Base-by-base conservation (phyloP, 2,329 filamentous ascomycete species). In the Colletotrichum spinosum region DNA sequence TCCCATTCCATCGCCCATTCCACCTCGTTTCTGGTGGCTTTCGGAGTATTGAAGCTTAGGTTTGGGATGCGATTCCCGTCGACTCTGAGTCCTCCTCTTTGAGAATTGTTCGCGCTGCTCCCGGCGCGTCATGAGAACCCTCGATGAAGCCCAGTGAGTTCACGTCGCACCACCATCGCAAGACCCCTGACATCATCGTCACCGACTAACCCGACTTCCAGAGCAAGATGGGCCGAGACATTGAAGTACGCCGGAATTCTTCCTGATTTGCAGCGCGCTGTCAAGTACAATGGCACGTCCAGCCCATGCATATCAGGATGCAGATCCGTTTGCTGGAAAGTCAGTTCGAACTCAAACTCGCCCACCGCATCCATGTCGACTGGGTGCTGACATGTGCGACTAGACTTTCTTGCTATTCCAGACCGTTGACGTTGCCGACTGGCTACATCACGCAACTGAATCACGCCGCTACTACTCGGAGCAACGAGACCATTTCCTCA, bases 271-370 rank as follows among this genome's bases (percentile, higher is more conserved):
- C 88, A 86, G 77, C 83, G 83, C 69, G 87, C 88, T n/a, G 84
- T 92, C 56, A 87, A 84, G 75, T 79, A 85, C 68, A 85, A 88
- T 71, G 85, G 86, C 15, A 76, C 84, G 13, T 77, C 77, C 10
- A 91, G 86, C 72, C 88, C 90, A 53, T 93, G 91, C 75, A 80
- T 89, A 57, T 83, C 88, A 51, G 93, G 93, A 12, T 87, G 94
- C 69, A 89, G 94, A 60, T 97, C 95, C 3, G 86, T 97, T 42
- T 97, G 92, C 78, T 98, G 95, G 95, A 97, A 97, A 88, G 92
- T 91, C 74, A 71, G 59, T 67, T n/a, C 53, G 45, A 10, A 57
- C 51, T 48, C 25, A 42, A 11, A 25, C 25, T 25, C 25, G 25
- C 25, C 25, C 25, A 38, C 53, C 33, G 13, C 38, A 25, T 25